Evolutionary conservation across 2,329 filamentous ascomycete genomes (phyloP), one percentile per base, ranked within the genome.

Genomic region (Colletotrichum nymphaeae): DNA sequence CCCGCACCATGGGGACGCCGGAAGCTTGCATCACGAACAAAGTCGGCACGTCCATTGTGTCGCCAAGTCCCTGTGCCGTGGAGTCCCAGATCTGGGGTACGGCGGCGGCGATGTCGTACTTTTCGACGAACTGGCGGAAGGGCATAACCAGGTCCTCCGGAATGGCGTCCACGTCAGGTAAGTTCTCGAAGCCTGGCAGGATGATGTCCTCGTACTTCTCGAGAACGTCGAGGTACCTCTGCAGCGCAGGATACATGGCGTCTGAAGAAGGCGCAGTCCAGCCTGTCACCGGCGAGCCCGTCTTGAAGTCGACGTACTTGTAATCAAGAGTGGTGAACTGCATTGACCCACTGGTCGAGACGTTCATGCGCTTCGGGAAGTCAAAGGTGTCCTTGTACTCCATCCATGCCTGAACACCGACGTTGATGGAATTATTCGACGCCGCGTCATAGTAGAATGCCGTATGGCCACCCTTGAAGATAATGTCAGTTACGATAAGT

Each of bases 71-170:
- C 62, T 74, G 71, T 14, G 63, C 76, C 8, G 72, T 76, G 7
- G 68, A 65, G 32, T 75, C 69, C 72, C 73, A 76, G 52, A 77
- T 75, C 28, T 65, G 67, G n/a, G 80, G 81, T 1, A 87, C 80
- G 2, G 84, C 79, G 32, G 81, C 83, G 24, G 81, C 77, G 5
- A 90, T 77, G n/a, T 80, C 77, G 77, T 88, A 84, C 77, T 89
- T 88, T 42, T 80, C 77, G 14, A 86, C 80, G 68, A 88, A 88
- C 4, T 87, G 81, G 22, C 84, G 82, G 69, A 86, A 89, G 2
- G 86, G 82, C 4, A 88, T 77, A 24, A 86, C 76, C 2, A 90
- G 78, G 19, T 88, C 87, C 14, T 82, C 80, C 0, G 87, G 86
- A 3, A 88, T 83, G 35, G 80, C 77, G 16, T 79, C 75, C 0